Base-by-base conservation (phyloP, 768 basidiomycete genomes). In the Boletus rubropictus region DNA sequence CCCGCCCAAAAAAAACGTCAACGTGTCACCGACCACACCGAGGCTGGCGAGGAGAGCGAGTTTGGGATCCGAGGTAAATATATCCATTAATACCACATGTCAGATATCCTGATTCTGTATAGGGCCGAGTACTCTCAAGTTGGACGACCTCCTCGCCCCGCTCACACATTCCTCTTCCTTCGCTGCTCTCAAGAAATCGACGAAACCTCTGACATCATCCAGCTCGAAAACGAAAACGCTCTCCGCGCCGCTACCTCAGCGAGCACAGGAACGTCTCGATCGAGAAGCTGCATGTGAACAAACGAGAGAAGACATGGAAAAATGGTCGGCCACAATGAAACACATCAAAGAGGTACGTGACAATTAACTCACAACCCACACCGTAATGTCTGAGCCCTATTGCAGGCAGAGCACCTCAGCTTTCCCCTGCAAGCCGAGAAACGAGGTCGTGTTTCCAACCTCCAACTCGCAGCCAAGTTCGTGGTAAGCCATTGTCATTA, bases 221-320 rank as follows among this genome's bases (percentile, higher is more conserved):
- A 78, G 75, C 48, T 63, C 66, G 29, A 84, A 84, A 58, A 72
- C 69, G 20, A 75, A 77, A 51, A 73, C 85, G 0, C 73, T 95
- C 6, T 69, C 89, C 4, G 90, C 89, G 0, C 95, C 95, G 0
- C 71, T 99, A 0, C 91, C 91, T 8, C 82, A 84, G 18, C 79
- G 92, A 27, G 79, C 84, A 0, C 89, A 96, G 63, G 93, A 96
- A 51, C 84, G 88, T 36, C 70, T 97, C 1, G 91, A 96, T 55
- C 83, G 95, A 40, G 84, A 92, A 61, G 95, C 93, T 7, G 95
- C 95, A 0, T 96, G 95, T 62, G 92, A 93, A 58, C 79, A 88
- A 66, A 97, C 94, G 4, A 91, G 89, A 62, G 77, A 80, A 52
- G 94, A 97, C 64, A 86, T 95, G 2, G 81, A 88, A 53, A 96